These are phyloP conservation scores for Bombardia bombarda DNA, from an alignment of 495 filamentous ascomycete species.

Conservation along the genomic window DNA sequence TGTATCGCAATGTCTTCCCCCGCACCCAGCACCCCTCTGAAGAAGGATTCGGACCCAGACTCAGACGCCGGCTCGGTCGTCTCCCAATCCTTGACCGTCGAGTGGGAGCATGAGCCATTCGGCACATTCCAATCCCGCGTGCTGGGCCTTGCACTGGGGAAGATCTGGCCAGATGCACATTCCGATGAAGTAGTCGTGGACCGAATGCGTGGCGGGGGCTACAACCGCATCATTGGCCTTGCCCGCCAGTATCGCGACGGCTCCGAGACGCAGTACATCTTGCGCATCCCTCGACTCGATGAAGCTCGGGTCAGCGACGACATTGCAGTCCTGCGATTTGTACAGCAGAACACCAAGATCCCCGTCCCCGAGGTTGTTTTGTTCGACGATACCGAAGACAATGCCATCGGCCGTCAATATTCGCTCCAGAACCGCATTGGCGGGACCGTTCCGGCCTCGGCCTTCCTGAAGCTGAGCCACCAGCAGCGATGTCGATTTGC, in stretches of 20 bases:
- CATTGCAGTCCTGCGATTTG: not conserved
- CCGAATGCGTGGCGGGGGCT: not conserved
- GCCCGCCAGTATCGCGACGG: not conserved
- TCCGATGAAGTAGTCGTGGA: not conserved
- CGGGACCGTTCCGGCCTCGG: not conserved
- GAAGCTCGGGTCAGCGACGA: not conserved
- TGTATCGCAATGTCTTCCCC: not conserved
- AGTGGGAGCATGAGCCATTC: not conserved
- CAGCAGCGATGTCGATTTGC: not conserved
- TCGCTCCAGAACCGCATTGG: not conserved
- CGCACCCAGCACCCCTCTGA: not conserved
- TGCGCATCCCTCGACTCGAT: conserved; percentile 1
- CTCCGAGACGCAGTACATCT: not conserved
- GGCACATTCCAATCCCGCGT: not conserved
- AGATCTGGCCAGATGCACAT: not conserved
- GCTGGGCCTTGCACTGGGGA: not conserved
- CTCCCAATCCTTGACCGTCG: not conserved
- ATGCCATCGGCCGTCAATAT: not conserved
- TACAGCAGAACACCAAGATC: not conserved
- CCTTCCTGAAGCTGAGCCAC: not conserved
- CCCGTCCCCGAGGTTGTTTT: not conserved
- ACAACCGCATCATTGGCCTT: conserved; percentile 4
- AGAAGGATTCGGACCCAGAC: not conserved
- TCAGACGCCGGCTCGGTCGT: not conserved
- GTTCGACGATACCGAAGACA: not conserved